phyloP scores from a whole-genome alignment of 495 filamentous ascomycete species.

The Entonaema liquescens region DNA sequence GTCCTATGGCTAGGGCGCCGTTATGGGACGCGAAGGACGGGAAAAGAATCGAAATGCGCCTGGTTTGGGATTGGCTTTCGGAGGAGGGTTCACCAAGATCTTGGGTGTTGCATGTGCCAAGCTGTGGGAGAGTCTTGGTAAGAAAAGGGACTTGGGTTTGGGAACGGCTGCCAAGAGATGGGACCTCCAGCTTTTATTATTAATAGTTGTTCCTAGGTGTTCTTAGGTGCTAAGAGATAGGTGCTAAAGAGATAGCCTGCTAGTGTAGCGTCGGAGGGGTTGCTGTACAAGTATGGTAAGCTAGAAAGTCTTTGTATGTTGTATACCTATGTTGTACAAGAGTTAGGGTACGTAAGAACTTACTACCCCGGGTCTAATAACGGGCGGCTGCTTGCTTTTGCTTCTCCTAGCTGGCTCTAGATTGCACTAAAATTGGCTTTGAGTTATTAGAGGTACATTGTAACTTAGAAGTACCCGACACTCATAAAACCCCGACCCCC shows the following conservation, averaged over 20 bases:
- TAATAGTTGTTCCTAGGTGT: not conserved
- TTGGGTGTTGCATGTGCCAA: slow-evolving; percentile 50
- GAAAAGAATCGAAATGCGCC: slow-evolving; percentile 1
- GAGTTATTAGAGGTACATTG: not conserved
- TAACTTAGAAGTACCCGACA: too few species aligned
- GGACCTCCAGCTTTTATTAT: slow-evolving; percentile 28
- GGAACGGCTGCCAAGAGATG: slow-evolving; percentile 47
- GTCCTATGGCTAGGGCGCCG: slow-evolving; percentile 32
- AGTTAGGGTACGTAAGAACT: not conserved
- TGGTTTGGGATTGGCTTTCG: slow-evolving; percentile 37
- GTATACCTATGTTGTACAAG: not conserved
- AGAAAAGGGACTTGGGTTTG: slow-evolving; percentile 40
- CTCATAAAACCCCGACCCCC: not conserved
- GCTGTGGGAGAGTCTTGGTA: slow-evolving; percentile 48
- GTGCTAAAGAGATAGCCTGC: too few species aligned
- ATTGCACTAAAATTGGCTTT: not conserved
- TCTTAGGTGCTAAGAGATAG: not conserved
- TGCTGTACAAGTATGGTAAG: too few species aligned
- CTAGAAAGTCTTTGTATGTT: too few species aligned
- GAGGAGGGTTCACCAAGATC: slow-evolving; percentile 42
- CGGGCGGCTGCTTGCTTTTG: not conserved
- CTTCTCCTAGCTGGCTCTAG: not conserved
- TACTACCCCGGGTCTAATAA: not conserved
- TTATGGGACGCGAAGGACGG: slow-evolving; percentile 18
- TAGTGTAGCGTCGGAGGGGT: not conserved